phyloP scores from a whole-genome alignment of 2,329 filamentous ascomycete genomes.

The Sporothrix pallida region DNA sequence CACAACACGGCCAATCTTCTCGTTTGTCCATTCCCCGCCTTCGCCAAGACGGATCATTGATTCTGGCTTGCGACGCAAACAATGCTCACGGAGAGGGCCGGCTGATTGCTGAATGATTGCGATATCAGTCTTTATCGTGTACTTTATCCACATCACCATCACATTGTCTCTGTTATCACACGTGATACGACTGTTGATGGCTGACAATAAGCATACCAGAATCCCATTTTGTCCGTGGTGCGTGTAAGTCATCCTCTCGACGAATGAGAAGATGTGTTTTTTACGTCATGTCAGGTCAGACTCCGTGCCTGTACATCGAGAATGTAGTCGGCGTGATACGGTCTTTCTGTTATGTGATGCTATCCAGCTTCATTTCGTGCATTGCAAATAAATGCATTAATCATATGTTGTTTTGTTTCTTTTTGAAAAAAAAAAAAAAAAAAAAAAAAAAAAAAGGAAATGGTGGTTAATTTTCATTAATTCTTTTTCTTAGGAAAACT shows the following conservation, averaged over 20 bases:
- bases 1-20: too few species aligned
- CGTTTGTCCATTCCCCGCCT: not conserved
- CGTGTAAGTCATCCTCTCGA: not conserved
- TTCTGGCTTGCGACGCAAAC: not conserved
- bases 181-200: not conserved
- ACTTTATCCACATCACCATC: too few species aligned
- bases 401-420: too few species aligned
- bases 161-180: not conserved
- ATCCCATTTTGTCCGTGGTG: not conserved
- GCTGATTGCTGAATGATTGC: not conserved
- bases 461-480: too few species aligned
- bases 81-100: not conserved
- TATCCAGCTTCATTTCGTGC: too few species aligned
- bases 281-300: not conserved
- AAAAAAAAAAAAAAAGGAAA: not conserved
- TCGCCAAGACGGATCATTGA: not conserved
- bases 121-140: not conserved
- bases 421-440: not conserved
- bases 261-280: not conserved
- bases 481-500: too few species aligned
- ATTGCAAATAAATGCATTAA: too few species aligned
- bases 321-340: not conserved
- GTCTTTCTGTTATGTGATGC: too few species aligned
- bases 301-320: not conserved
- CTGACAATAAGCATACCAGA: too few species aligned